These are phyloP conservation scores for Termitomyces sp. DNA, from an alignment of 768 basidiomycete genomes.

Conservation along the genomic window DNA sequence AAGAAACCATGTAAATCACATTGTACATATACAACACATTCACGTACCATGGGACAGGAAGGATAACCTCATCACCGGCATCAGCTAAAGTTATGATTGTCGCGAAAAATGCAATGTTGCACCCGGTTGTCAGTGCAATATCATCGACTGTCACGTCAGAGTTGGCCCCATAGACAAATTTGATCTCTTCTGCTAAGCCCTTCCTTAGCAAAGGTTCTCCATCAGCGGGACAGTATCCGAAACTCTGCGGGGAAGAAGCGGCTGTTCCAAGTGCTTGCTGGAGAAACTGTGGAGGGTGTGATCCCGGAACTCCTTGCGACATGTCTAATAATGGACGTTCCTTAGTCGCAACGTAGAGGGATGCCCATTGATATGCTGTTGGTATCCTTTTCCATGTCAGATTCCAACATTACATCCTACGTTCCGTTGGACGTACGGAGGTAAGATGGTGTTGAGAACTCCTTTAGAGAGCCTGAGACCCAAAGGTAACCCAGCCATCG, in stretches of 20 bases:
- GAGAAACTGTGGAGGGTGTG: slow-evolving; percentile 52
- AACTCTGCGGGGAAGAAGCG: slow-evolving; percentile 37
- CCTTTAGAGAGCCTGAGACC: slow-evolving; percentile 36
- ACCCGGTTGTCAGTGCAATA: slow-evolving; percentile 67
- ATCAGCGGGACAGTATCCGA: slow-evolving; percentile 56
- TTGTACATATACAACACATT: neutral
- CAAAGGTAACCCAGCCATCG: slow-evolving; percentile 15
- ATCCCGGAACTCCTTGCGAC: slow-evolving; percentile 74
- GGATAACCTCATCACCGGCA: slow-evolving; percentile 65
- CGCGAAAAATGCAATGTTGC: slow-evolving; percentile 70
- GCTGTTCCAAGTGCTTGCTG: slow-evolving; percentile 45
- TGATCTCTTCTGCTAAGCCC: slow-evolving; percentile 61
- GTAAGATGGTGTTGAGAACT: slow-evolving; percentile 40
- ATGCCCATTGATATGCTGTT: slow-evolving; percentile 54
- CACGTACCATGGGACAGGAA: slow-evolving; percentile 66
- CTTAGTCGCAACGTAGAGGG: slow-evolving; percentile 36
- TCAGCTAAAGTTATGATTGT: slow-evolving; percentile 63
- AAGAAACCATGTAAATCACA: neutral
- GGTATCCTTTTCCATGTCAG: slow-evolving; percentile 41
- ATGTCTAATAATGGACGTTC: slow-evolving; percentile 58
- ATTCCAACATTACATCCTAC: too few relatives aligned
- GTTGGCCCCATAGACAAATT: slow-evolving; percentile 45
- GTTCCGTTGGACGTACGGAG: slow-evolving; percentile 49
- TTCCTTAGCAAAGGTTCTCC: slow-evolving; percentile 54
- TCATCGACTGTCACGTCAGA: slow-evolving; percentile 51